Conservation (phyloP, 148 eudicot genomes). For the Chenopodium album region DNA sequence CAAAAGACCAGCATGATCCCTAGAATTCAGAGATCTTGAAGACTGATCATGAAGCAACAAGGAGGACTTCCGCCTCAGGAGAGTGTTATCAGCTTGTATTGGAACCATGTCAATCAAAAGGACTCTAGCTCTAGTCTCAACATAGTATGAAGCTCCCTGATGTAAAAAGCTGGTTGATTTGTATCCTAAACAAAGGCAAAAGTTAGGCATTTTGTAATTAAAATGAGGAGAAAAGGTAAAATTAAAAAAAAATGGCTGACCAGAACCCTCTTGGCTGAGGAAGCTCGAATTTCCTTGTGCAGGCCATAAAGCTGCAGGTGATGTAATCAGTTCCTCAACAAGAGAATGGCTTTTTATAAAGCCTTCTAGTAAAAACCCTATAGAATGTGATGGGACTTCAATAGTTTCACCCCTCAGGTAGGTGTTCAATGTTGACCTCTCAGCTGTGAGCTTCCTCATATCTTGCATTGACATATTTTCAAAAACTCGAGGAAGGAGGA, state of each 20-base stretch:
- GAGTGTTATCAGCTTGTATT: slow-evolving; percentile 45
- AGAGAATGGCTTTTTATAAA: slow-evolving; percentile 53
- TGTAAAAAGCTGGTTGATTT: slow-evolving; percentile 47
- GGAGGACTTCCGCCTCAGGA: slow-evolving; percentile 63
- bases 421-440: slow-evolving; percentile 63
- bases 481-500: slow-evolving; percentile 76
- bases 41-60: slow-evolving; percentile 50
- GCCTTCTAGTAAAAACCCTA: slow-evolving; percentile 84
- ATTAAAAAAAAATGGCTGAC: slow-evolving; percentile 28
- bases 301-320: slow-evolving; percentile 70
- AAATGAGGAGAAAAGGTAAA: neutral
- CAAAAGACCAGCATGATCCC: slow-evolving; percentile 65
- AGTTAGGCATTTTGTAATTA: neutral
- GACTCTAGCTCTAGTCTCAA: slow-evolving; percentile 76
- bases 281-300: slow-evolving; percentile 41
- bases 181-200: slow-evolving; percentile 32
- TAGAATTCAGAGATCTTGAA: slow-evolving; percentile 34
- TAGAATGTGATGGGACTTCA: slow-evolving; percentile 62
- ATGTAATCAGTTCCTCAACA: slow-evolving; percentile 55
- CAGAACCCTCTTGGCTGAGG: slow-evolving; percentile 50
- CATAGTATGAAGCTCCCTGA: slow-evolving; percentile 54
- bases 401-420: slow-evolving; percentile 74
- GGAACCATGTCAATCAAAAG: slow-evolving; percentile 61
- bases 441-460: slow-evolving; percentile 70
- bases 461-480: slow-evolving; percentile 86